Evolutionary conservation across 345 rosid genomes (phyloP).

Genomic region (Mangifera indica): DNA sequence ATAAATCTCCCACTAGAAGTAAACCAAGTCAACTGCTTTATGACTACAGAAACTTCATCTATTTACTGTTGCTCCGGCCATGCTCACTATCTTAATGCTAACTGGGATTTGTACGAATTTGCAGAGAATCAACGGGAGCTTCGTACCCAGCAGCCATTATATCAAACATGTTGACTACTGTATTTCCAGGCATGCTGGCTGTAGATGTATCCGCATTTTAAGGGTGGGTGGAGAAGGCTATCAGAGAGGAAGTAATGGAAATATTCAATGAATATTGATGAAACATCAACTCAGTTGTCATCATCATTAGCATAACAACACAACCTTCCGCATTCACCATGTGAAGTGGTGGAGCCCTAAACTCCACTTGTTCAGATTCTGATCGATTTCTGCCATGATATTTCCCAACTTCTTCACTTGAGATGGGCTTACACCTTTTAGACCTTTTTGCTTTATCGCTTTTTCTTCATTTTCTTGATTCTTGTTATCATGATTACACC

Average conservation of each 20-base stretch:
- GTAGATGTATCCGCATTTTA: slow-evolving; percentile 1
- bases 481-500: slow-evolving; percentile 18
- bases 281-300: not conserved
- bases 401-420: slow-evolving; percentile 9
- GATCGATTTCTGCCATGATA: slow-evolving; percentile 11
- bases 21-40: slow-evolving; percentile 2
- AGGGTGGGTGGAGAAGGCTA: slow-evolving; percentile 16
- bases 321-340: slow-evolving; percentile 12
- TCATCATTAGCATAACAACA: slow-evolving; percentile 20
- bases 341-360: slow-evolving; percentile 31
- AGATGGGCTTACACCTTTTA: not conserved
- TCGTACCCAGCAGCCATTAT: not conserved
- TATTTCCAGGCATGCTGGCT: slow-evolving; percentile 13
- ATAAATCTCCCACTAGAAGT: slow-evolving; percentile 13
- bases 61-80: too few relatives aligned
- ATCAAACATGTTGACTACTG: not conserved
- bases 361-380: slow-evolving; percentile 25
- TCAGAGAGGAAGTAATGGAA: slow-evolving; percentile 4
- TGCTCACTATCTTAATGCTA: too few relatives aligned
- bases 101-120: not conserved
- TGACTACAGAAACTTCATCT: too few relatives aligned
- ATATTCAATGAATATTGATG: slow-evolving; percentile 7
- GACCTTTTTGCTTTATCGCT: slow-evolving; percentile 14
- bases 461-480: slow-evolving; percentile 9
- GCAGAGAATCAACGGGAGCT: not conserved